Evolutionary conservation across 176 grass and related monocot species (phyloP), one percentile per base, ranked within the genome.

Genomic region (Musa beccarii): DNA sequence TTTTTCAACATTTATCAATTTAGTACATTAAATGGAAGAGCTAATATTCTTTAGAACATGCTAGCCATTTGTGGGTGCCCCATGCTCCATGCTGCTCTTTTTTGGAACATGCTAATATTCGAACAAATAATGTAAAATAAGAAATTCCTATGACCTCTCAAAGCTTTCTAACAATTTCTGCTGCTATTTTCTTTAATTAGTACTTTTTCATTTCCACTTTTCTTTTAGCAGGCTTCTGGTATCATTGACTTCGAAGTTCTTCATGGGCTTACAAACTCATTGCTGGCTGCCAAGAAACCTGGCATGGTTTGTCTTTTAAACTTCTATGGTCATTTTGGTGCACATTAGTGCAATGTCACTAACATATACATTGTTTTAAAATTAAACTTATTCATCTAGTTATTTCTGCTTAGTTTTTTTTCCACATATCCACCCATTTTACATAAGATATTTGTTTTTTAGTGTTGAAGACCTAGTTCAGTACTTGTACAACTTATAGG

Each of bases 161-260:
- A 20, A 70, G 2, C 2, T 70, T 51, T 10, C 29, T 70, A 51
- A 11, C 2, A 10, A 15, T 25, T 49, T 28, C 28, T 70, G 5
- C 34, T 70, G 19, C 63, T 59, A 9, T 56, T 77, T 75, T 84
- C 14, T 76, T 51, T 73, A 15, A 53, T 85, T 67, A 73, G 75
- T 10, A 74, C 15, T 23, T 82, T 79, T 2, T 77, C 12, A 23
- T 59, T 52, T 77, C 23, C 14, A 15, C 10, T 16, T 65, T 1
- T 52, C 2, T 2, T 64, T n/a, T 86, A 55, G 56, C 79, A 92
- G 93, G 86, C 84, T 63, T 90, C 89, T 79, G 85, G 84, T 54
- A 83, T 54, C 50, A 86, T 96, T 63, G 89, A 96, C 79, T 90
- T 92, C 81, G 89, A 96, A 15, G 93, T 90, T 85, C 87, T 96